Evolutionary conservation across 2,329 filamentous ascomycete species (phyloP).

Genomic region (Purpureocillium lavendulum): DNA sequence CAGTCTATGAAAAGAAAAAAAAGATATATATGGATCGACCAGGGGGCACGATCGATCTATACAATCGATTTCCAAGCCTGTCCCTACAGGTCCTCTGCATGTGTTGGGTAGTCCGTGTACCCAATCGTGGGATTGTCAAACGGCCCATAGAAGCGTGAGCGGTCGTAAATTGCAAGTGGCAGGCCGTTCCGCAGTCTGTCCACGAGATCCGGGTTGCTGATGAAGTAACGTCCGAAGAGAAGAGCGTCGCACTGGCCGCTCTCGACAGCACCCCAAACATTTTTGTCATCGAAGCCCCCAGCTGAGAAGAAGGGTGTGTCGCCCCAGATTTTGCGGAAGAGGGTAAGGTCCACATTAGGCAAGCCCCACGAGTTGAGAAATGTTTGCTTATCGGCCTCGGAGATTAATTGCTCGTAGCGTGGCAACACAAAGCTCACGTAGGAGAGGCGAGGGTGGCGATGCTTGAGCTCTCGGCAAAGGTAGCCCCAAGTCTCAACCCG

Average conservation of each 20-base stretch:
- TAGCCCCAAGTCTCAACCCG: slow-evolving; percentile 18
- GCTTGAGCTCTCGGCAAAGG: slow-evolving; percentile 40
- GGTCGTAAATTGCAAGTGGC: slow-evolving; percentile 31
- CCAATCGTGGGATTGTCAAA: slow-evolving; percentile 22
- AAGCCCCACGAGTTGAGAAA: slow-evolving; percentile 30
- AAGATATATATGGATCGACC: too few species aligned
- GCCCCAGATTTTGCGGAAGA: slow-evolving; percentile 42
- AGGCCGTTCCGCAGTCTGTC: slow-evolving; percentile 29
- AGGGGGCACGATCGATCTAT: too few species aligned
- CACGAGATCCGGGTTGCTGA: slow-evolving; percentile 40
- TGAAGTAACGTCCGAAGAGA: slow-evolving; percentile 37
- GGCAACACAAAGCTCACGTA: slow-evolving; percentile 50
- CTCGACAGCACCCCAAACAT: slow-evolving; percentile 34
- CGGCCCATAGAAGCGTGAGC: slow-evolving; percentile 34
- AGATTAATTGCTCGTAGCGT: slow-evolving; percentile 44
- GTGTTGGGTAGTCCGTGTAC: slow-evolving; percentile 25
- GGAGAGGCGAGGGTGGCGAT: slow-evolving; percentile 29
- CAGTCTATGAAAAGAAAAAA: too few species aligned
- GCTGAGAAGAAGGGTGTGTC: slow-evolving; percentile 46
- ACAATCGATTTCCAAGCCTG: too few species aligned
- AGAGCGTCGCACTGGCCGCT: slow-evolving; percentile 38
- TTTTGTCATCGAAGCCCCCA: slow-evolving; percentile 44
- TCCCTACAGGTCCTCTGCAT: not conserved
- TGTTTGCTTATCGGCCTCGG: slow-evolving; percentile 35
- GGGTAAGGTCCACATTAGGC: slow-evolving; percentile 31